Percentiles rank a stretch among this genome's conserved stretches.
Conservation (phyloP, 176 grass and related monocot genomes). For the Eleusine indica region DNA sequence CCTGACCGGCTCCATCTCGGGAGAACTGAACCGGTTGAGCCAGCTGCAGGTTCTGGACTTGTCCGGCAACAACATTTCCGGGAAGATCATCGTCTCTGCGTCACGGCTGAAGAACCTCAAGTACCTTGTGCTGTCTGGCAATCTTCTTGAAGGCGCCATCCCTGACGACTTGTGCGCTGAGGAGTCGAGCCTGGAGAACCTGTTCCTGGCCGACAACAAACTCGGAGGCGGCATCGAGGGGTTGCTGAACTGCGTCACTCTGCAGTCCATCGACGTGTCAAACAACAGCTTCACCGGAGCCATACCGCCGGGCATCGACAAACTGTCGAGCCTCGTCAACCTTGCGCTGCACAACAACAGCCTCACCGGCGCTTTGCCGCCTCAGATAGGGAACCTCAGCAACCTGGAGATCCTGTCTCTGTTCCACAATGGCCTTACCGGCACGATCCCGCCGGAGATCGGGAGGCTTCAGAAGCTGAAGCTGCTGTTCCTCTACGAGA, state of each 20-base stretch:
- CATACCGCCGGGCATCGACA: slow-evolving; percentile 59
- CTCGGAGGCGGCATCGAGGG: slow-evolving; percentile 57
- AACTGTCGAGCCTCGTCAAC: slow-evolving; percentile 55
- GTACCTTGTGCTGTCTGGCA: slow-evolving; percentile 75
- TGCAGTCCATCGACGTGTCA: slow-evolving; percentile 66
- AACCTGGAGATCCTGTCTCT: slow-evolving; percentile 84
- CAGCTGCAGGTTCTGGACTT: slow-evolving; percentile 70
- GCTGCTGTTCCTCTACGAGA: slow-evolving; percentile 86
- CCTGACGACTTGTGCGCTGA: slow-evolving; percentile 43
- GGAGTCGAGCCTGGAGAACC: slow-evolving; percentile 61
- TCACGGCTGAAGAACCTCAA: slow-evolving; percentile 57
- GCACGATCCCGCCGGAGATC: slow-evolving; percentile 66
- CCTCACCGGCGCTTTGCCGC: slow-evolving; percentile 56
- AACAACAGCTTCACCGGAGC: slow-evolving; percentile 74
- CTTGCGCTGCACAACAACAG: slow-evolving; percentile 95
- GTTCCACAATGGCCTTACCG: slow-evolving; percentile 78
- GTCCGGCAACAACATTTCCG: slow-evolving; percentile 79
- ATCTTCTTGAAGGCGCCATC: slow-evolving; percentile 67
- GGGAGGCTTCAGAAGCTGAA: slow-evolving; percentile 59
- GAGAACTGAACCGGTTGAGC: slow-evolving; percentile 65
- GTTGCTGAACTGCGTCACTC: slow-evolving; percentile 51
- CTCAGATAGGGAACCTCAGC: slow-evolving; percentile 66
- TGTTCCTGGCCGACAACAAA: slow-evolving; percentile 67
- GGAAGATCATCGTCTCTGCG: slow-evolving; percentile 57
- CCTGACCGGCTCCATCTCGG: slow-evolving; percentile 61